Conservation (phyloP, 169 alveolate species). For the Plasmodium fragile region DNA sequence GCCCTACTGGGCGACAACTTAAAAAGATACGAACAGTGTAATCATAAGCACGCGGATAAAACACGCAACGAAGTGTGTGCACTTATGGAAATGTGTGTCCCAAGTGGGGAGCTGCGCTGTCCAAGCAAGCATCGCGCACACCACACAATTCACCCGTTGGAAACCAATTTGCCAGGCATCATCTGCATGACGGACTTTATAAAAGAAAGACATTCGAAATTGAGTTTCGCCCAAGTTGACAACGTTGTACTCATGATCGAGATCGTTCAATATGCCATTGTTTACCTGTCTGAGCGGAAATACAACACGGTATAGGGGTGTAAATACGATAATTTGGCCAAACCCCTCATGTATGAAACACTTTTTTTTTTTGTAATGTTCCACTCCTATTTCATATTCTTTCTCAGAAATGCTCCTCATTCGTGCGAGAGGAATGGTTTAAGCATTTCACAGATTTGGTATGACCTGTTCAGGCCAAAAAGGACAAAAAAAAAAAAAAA, state of each 20-base stretch:
- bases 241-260: conserved; percentile 56
- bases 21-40: conserved; percentile 62
- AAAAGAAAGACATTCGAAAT: conserved; percentile 29
- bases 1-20: conserved; percentile 16
- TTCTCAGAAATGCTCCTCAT: conserved; percentile 25
- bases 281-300: conserved; percentile 44
- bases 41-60: neutral
- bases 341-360: neutral
- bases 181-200: conserved; percentile 33
- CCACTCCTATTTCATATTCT: neutral
- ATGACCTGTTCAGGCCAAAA: conserved; percentile 5
- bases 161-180: conserved; percentile 36
- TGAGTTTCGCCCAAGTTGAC: conserved; percentile 58
- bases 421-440: conserved; percentile 47
- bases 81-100: neutral
- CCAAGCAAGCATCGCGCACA: neutral
- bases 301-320: conserved; percentile 28
- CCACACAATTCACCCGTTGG: neutral
- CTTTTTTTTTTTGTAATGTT: neutral
- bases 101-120: neutral
- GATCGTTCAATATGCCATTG: conserved; percentile 51
- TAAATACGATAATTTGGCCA: neutral
- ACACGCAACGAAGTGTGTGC: neutral
- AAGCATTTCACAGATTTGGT: conserved; percentile 26
- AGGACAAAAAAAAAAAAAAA: neutral